Base-by-base conservation (phyloP, 805 yeast species). In the Schizosaccharomyces lindneri region DNA sequence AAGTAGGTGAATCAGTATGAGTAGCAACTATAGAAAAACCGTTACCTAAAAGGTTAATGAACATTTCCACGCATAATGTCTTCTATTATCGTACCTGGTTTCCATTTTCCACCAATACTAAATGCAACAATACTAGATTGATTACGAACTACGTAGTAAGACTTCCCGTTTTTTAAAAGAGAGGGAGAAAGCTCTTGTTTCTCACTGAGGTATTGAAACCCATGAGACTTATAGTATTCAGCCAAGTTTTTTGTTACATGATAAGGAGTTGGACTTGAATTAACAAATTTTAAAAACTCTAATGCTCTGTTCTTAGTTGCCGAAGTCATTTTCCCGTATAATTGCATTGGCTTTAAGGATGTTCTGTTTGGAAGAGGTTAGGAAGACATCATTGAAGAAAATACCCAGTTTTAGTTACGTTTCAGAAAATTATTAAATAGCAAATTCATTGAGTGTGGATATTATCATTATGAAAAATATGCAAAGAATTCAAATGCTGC, bases 21-120 rank as follows among this genome's bases (percentile, higher is more conserved):
- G 96, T 95, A 19, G 97, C 98, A 43, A 89, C 84, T 61, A 93
- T 82, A 4, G 97, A 81, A 64, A 88, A 76, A 9, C 95, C 90
- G 64, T 83, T 81, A 19, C 48, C 60, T 51, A 51, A 19, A 13
- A 5, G n/a, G 27, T 17, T 19, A 24, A 29, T 51, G 15, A 51
- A 51, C n/a, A 36, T n/a, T 17, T 21, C 31, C 2, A 9, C 6
- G 11, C 27, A 51, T 51, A 51, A 7, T 4, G 13, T 24, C 11
- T n/a, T 17, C 7, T 46, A 17, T 11, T 9, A n/a, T 46, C 17
- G 27, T 51, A 11, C 95, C 95, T 2, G 85, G 82, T 61, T 70
- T 67, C 81, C 85, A 87, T 51, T 79, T 71, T 55, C 73, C 68
- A 59, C 94, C 95, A 31, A 85, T 74, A 11, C 77, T 77, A 66